These are phyloP conservation scores for Musa itinerans DNA, from an alignment of 176 grass and related monocot genomes.

Conservation along the genomic window DNA sequence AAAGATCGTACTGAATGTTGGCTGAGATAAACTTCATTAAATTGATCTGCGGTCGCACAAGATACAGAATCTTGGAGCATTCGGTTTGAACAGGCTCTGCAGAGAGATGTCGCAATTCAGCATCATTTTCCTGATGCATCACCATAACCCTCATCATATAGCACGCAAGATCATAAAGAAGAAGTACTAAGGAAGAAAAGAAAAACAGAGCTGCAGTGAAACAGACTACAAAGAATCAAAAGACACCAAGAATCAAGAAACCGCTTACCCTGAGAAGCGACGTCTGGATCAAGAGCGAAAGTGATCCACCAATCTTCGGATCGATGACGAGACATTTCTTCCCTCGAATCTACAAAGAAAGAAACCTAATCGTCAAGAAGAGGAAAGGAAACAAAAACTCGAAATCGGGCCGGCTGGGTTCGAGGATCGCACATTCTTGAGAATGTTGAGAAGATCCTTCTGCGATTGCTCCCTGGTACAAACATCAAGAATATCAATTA, in stretches of 20 bases:
- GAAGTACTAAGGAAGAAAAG: background rate
- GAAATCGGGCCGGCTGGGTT: background rate
- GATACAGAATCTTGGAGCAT: conserved; percentile 57
- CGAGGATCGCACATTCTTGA: conserved; percentile 41
- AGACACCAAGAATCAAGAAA: background rate
- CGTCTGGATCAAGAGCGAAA: conserved; percentile 55
- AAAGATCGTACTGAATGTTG: conserved; percentile 54
- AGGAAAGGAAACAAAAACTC: background rate
- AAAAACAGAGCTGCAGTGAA: background rate
- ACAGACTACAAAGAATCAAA: background rate
- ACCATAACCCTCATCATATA: background rate
- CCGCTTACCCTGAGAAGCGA: conserved; percentile 56
- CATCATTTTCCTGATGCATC: conserved; percentile 52
- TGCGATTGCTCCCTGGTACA: conserved; percentile 66
- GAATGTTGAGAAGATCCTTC: conserved; percentile 72
- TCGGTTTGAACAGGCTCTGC: conserved; percentile 51
- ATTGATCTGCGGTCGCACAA: conserved; percentile 44
- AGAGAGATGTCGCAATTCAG: conserved; percentile 54
- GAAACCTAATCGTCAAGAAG: conserved; percentile 7
- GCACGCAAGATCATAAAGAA: background rate
- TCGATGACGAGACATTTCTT: conserved; percentile 79
- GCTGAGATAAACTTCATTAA: conserved; percentile 55
- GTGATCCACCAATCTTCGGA: conserved; percentile 55
- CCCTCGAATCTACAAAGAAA: conserved; percentile 42
- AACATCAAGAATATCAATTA: conserved; percentile 2